phyloP scores from a whole-genome alignment of 2,329 filamentous ascomycete genomes.

The Epichloe sibirici region DNA sequence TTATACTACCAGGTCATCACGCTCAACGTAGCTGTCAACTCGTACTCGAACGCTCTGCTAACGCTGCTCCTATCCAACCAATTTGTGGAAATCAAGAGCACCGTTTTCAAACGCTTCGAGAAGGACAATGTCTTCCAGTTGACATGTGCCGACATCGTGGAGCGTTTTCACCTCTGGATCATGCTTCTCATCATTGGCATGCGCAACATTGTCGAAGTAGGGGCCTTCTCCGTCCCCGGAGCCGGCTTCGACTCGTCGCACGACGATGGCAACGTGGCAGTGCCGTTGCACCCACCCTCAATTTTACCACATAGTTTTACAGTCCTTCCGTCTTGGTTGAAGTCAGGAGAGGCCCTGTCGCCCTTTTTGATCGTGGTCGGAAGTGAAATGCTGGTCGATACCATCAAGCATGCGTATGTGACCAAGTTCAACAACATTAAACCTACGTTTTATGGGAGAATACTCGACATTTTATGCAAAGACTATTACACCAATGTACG shows the following conservation, averaged over 20 bases:
- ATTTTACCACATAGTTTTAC: slow-evolving; percentile 88
- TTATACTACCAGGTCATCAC: slow-evolving; percentile 97
- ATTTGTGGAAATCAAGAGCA: slow-evolving; percentile 97
- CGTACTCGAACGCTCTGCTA: slow-evolving; percentile 89
- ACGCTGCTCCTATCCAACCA: slow-evolving; percentile 93
- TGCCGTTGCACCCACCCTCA: slow-evolving; percentile 53
- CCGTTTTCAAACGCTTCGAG: slow-evolving; percentile 97
- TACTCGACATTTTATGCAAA: slow-evolving; percentile 87
- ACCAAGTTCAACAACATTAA: slow-evolving; percentile 98
- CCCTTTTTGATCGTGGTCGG: slow-evolving; percentile 91
- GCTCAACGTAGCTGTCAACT: slow-evolving; percentile 95
- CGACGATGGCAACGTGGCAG: slow-evolving; percentile 37
- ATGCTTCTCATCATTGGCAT: slow-evolving; percentile 95
- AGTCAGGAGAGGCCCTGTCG: slow-evolving; percentile 74
- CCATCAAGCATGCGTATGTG: slow-evolving; percentile 95
- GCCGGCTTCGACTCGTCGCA: slow-evolving; percentile 36
- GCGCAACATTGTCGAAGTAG: slow-evolving; percentile 91
- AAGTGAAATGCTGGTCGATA: slow-evolving; percentile 93
- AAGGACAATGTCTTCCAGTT: slow-evolving; percentile 96
- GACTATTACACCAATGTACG: slow-evolving; percentile 91
- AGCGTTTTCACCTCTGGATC: slow-evolving; percentile 93
- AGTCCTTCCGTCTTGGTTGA: slow-evolving; percentile 66
- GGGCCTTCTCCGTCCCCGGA: slow-evolving; percentile 58
- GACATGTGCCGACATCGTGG: slow-evolving; percentile 91
- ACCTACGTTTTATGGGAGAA: slow-evolving; percentile 76